A percentile compares a stretch with the other conserved stretches of the same genome.
These are phyloP conservation scores for Botryococcus braunii DNA, from an alignment of 163 green algal genomes.

Conservation along the genomic window DNA sequence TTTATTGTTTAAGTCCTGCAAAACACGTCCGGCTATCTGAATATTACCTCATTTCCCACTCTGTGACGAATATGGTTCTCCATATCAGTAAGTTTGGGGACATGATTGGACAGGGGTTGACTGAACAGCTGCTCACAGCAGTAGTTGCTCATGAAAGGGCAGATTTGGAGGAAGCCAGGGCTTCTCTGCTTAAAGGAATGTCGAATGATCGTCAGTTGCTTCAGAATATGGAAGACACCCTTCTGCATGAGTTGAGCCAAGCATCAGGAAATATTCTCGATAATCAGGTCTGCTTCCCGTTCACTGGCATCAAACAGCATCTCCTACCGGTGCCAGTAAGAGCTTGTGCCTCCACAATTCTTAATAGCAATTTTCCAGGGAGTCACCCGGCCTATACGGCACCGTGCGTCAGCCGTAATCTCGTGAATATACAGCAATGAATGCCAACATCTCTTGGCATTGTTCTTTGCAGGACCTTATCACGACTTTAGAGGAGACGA, in stretches of 20 bases:
- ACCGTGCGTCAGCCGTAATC: too few species aligned
- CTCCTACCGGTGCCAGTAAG: too few species aligned
- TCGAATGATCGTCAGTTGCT: conserved; percentile 68
- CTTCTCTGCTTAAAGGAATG: conserved; percentile 71
- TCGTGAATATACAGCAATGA: background rate
- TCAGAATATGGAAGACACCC: conserved; percentile 72
- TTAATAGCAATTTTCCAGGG: too few species aligned
- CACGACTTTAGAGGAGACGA: conserved; percentile 71
- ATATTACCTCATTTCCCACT: too few species aligned
- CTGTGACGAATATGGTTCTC: too few species aligned
- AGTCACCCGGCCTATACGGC: too few species aligned
- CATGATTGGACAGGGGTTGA: conserved; percentile 51
- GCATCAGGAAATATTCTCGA: conserved; percentile 83
- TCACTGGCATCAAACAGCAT: too few species aligned
- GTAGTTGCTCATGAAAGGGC: conserved; percentile 68
- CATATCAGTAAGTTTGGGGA: too few species aligned
- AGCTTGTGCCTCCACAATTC: too few species aligned
- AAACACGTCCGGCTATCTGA: too few species aligned
- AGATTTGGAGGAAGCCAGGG: conserved; percentile 69
- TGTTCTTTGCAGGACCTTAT: conserved; percentile 55
- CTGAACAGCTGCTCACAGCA: conserved; percentile 80
- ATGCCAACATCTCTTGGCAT: background rate
- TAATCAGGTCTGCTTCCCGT: conserved; percentile 62
- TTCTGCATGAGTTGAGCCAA: conserved; percentile 72
- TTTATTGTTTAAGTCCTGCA: too few species aligned